Percentiles rank a stretch among this genome's conserved stretches.
These are phyloP conservation scores for Zostera marina DNA, from an alignment of 116 monocot genomes.

Conservation along the genomic window DNA sequence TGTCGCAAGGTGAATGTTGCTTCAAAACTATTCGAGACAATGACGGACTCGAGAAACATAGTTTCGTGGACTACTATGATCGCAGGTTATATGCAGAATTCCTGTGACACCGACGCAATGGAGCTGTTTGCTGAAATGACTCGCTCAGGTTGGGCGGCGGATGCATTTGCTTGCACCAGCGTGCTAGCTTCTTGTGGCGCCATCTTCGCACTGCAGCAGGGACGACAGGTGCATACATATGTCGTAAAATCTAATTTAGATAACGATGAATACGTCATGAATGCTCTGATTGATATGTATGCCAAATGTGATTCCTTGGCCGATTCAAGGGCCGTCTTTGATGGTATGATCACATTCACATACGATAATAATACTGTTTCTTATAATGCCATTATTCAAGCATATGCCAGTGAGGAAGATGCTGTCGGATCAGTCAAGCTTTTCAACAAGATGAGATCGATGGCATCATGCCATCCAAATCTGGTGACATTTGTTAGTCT, in stretches of 20 bases:
- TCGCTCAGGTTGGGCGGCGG: slow-evolving; percentile 29
- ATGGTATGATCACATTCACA: slow-evolving; percentile 8
- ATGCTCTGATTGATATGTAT: slow-evolving; percentile 77
- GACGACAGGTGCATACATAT: slow-evolving; percentile 56
- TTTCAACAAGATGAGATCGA: slow-evolving; percentile 47
- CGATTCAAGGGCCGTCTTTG: slow-evolving; percentile 40
- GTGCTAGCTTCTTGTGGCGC: slow-evolving; percentile 54
- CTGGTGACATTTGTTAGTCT: slow-evolving; percentile 55
- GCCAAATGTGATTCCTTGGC: slow-evolving; percentile 45
- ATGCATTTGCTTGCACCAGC: slow-evolving; percentile 86
- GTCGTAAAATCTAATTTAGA: slow-evolving; percentile 44
- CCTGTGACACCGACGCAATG: slow-evolving; percentile 34
- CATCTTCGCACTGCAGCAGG: slow-evolving; percentile 28
- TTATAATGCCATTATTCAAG: slow-evolving; percentile 85
- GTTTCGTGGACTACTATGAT: slow-evolving; percentile 93
- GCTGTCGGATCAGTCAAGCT: slow-evolving; percentile 27
- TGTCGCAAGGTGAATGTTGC: no score
- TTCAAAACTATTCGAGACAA: no score
- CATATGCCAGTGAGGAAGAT: slow-evolving; percentile 39
- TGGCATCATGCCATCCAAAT: slow-evolving; percentile 21
- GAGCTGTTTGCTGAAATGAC: slow-evolving; percentile 43
- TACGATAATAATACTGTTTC: slow-evolving; percentile 34
- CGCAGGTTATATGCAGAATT: slow-evolving; percentile 81
- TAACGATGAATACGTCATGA: slow-evolving; percentile 56
- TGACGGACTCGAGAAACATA: no score